phyloP scores from a whole-genome alignment of 1,284 basidiomycete genomes.

The Sparassis latifolia region DNA sequence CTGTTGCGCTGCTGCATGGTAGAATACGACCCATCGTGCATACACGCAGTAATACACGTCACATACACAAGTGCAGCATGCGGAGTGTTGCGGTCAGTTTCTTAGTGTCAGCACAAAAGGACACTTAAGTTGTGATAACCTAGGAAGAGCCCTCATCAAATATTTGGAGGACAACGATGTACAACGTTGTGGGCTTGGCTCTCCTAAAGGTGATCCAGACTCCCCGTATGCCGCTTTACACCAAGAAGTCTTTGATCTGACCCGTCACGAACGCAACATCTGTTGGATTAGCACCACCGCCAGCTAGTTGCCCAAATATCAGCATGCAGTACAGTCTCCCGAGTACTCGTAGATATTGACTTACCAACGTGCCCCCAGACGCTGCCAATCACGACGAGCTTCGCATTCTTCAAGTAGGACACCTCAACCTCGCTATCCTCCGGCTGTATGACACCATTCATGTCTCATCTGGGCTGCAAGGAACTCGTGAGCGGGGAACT shows the following conservation, averaged over 20 bases:
- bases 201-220: no score
- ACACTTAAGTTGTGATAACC: no score
- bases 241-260: constrained; percentile 12
- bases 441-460: constrained; percentile 4
- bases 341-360: neutral
- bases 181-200: no score
- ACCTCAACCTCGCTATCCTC: constrained; percentile 14
- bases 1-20: no score
- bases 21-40: no score
- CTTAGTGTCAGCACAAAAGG: no score
- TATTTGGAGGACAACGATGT: no score
- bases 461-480: neutral
- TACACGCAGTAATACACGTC: no score
- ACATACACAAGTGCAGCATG: no score
- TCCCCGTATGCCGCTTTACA: neutral
- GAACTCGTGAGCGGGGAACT: constrained; percentile 9
- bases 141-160: no score
- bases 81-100: no score
- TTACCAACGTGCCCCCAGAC: constrained; percentile 16
- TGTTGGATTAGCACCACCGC: constrained; percentile 13
- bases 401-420: constrained; percentile 7
- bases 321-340: neutral
- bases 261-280: constrained; percentile 13
- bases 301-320: constrained; percentile 3
- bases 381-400: constrained; percentile 12